These are phyloP conservation scores for Dioscorea zingiberensis DNA, from an alignment of 106 monocot species.

Conservation along the genomic window DNA sequence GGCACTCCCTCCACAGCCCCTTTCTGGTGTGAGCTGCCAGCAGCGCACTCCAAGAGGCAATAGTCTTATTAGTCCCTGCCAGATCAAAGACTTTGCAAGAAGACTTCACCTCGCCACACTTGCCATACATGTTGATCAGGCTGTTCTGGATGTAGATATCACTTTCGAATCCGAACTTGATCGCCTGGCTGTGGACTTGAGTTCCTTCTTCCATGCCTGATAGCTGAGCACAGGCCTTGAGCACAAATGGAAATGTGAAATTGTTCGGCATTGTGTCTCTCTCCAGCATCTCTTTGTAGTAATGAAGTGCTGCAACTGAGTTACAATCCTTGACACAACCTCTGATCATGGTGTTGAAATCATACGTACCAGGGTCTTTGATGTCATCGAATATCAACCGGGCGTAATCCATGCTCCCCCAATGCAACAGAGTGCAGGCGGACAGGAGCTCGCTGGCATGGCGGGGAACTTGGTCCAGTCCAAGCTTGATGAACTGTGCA, in stretches of 20 bases:
- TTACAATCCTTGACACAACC: constrained; percentile 29
- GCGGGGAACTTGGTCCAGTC: constrained; percentile 24
- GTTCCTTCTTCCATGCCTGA: constrained; percentile 22
- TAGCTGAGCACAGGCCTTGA: constrained; percentile 66
- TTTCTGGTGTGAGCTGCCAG: constrained; percentile 38
- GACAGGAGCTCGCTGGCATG: constrained; percentile 44
- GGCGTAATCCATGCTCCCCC: constrained; percentile 71
- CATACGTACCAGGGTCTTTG: constrained; percentile 34
- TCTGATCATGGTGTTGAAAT: constrained; percentile 74
- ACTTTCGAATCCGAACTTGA: constrained; percentile 41
- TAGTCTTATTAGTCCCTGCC: constrained; percentile 29
- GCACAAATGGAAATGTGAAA: constrained; percentile 68
- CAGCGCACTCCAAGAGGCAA: constrained; percentile 66
- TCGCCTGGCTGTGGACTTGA: constrained; percentile 51
- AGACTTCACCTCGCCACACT: constrained; percentile 36
- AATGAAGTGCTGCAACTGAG: constrained; percentile 28
- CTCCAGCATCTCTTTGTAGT: constrained; percentile 52
- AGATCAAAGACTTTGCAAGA: constrained; percentile 41
- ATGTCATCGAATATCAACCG: constrained; percentile 45
- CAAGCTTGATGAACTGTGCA: constrained; percentile 64
- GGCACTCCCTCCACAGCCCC: constrained; percentile 38
- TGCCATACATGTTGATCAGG: constrained; percentile 77
- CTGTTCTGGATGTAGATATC: constrained; percentile 57
- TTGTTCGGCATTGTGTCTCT: constrained; percentile 32
- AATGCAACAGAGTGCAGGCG: constrained; percentile 50